These are phyloP conservation scores for Escallonia herrerae DNA, from an alignment of 129 eudicot species.

Conservation along the genomic window DNA sequence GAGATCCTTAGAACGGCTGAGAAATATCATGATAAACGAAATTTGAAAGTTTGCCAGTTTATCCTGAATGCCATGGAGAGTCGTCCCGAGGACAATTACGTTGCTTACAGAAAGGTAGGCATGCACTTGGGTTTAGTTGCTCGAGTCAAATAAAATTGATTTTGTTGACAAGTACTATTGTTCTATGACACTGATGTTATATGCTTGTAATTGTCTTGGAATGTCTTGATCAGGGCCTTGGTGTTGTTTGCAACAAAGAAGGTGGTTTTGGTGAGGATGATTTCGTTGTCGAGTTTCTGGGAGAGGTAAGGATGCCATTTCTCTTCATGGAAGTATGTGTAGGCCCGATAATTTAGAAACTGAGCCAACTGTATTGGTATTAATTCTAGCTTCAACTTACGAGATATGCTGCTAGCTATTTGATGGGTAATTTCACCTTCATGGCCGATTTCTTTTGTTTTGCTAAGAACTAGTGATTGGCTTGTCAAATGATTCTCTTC, in stretches of 20 bases:
- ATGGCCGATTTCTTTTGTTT: no score
- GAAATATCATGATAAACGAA: slow-evolving; percentile 45
- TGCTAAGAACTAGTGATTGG: no score
- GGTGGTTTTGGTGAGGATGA: slow-evolving; percentile 82
- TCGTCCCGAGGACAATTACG: slow-evolving; percentile 96
- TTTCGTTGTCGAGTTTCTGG: slow-evolving; percentile 94
- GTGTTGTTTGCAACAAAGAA: slow-evolving; percentile 97
- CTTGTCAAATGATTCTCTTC: no score
- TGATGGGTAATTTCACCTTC: no score
- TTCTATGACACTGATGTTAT: neutral
- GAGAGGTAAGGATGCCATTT: slow-evolving; percentile 59
- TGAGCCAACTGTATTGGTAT: no score
- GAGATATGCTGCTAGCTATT: no score
- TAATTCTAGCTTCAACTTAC: no score
- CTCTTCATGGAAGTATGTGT: neutral
- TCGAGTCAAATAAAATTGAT: neutral
- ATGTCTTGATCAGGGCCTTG: slow-evolving; percentile 68
- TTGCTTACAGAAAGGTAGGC: slow-evolving; percentile 89
- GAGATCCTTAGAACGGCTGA: slow-evolving; percentile 52
- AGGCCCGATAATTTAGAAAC: no score
- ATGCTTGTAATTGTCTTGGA: slow-evolving; percentile 7
- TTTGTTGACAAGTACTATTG: neutral
- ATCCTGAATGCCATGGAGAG: slow-evolving; percentile 58
- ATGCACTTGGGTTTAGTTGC: neutral
- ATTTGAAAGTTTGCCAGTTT: slow-evolving; percentile 51